Base-by-base conservation (phyloP, 1,139 yeast species). In the Geotrichum candidum region DNA sequence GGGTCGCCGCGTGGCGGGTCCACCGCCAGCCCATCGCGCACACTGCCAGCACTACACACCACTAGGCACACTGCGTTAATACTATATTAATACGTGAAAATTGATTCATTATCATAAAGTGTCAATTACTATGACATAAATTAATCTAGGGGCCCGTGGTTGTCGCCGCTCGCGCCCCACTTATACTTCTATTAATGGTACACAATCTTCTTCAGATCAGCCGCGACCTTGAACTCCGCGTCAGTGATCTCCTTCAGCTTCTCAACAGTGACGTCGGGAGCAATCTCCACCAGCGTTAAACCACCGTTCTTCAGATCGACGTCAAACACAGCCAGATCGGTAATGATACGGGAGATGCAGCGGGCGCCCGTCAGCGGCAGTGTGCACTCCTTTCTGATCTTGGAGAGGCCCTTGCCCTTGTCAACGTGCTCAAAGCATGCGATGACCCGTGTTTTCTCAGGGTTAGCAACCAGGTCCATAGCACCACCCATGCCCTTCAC, bases 401-500 rank as follows among this genome's bases (percentile, higher is more conserved):
- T 79, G 23, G 81, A 74, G 51, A 75, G 69, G 38, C 81, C 81
- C 4, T 53, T 22, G 68, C 78, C 77, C 68, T 73, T 76, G 65
- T 78, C 82, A 53, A 71, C 73, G 64, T 79, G 82, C 66, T 79
- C 82, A 77, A 76, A 78, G 55, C 77, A 72, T 2, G 77, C 80
- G 51, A 79, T 78, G 33, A 79, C 80, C 61, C 73, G 70, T 3
- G 82, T 79, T 41, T 73, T 68, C 38, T 69, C 70, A 3, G 82
- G 81, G 64, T 78, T 78, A 54, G 80, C 77, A n/a, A 79, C 82
- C 51, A 79, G 72, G 68, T 79, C 82, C 82, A 79, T 79, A 10
- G 82, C 82, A 27, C 82, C 82, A 10, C 82, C 82, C 82, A 79
- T 79, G 25, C 82, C 82, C 68, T 77, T 79, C 54, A 79, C 77